Evolutionary conservation across 768 basidiomycete species (phyloP), one percentile per base, ranked within the genome.

Genomic region (Suillus spraguei): DNA sequence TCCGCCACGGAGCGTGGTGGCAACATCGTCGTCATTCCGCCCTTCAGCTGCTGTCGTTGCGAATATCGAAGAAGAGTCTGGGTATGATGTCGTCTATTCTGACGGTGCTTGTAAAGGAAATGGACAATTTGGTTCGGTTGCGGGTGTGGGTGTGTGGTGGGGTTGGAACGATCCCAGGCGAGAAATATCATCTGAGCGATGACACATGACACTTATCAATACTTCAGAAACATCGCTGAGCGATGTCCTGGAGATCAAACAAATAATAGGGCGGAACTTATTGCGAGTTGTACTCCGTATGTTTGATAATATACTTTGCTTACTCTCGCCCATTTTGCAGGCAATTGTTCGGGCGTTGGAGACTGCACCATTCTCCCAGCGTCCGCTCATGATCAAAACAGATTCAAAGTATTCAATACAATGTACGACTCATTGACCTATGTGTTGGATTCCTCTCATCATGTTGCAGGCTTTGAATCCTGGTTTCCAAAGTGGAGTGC

Each of bases 91-190:
- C 14, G 95, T 95, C 1, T 97, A 93, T 68, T 89, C 84, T 22
- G 96, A 98, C 74, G 96, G 96, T 13, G 90, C 94, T 7, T 95
- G 94, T 66, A 86, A 85, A 69, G 86, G 88, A 2, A 98, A 98
- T 71, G 96, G 96, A 0, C 77, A 87, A 70, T 36, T 35, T 3
- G 85, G 83, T 1, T 83, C 91, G 0, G 66, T 84, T 47, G 96
- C 94, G 1, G 96, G 96, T 1, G 76, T 95, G 49, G 96, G 96
- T 0, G 92, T 98, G 0, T 98, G 88, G 87, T 98, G 92, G 92
- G 92, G 89, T 0, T 75, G 71, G 11, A 71, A 81, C 63, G 90
- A 94, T 74, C 73, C 84, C 38, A 80, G 91, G 91, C 87, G 53
- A 56, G 76, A 63, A 22, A 24, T 36, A 13, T n/a, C 36, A 35